Base-by-base conservation (phyloP, 2,329 filamentous ascomycete species). In the Cladosporium sp. region DNA sequence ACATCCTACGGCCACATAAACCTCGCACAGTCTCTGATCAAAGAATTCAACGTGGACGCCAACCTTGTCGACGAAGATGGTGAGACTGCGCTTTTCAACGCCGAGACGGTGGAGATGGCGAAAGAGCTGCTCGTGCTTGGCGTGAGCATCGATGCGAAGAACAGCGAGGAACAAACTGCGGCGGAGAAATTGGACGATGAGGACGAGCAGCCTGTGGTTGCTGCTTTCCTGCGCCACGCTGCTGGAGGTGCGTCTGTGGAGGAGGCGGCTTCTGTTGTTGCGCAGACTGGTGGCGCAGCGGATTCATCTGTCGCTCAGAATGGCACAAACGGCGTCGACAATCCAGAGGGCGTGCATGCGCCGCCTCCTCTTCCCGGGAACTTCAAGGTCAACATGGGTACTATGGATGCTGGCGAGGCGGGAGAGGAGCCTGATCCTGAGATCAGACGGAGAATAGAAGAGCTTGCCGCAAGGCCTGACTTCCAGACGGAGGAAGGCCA, bases 1-100 rank as follows among this genome's bases (percentile, higher is more conserved):
- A 85, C 88, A 15, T 96, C 91, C 59, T 98, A 97, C 77, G 86
- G 85, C 65, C 91, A 97, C 65, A 72, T 88, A 30, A 80, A 86
- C 49, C 82, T 98, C 13, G 78, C 96, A 13, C 84, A 86, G 53
- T 70, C 81, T 0, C 78, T 98, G 5, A 76, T 95, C 22, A 75
- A 75, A 40, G 87, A 92, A 29, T 88, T 91, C 69, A 71, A 82
- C 11, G 91, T 92, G 19, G 75, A 91, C 53, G 80, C 90, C 41
- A 85, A 96, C 65, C 74, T 96, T 46, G 80, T 79, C 57, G 93
- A 98, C 65, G 88, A 95, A 67, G 93, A 98, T 66, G 81, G 84
- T 50, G 93, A 98, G 71, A 96, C 92, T 1, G 86, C 92, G n/a
- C 75, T 98, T 4, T 98, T 95, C 64, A 88, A 90, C n/a, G 83